Conservation (phyloP, 1,139 yeast genomes). For the Geotrichum citri-aurantii region DNA sequence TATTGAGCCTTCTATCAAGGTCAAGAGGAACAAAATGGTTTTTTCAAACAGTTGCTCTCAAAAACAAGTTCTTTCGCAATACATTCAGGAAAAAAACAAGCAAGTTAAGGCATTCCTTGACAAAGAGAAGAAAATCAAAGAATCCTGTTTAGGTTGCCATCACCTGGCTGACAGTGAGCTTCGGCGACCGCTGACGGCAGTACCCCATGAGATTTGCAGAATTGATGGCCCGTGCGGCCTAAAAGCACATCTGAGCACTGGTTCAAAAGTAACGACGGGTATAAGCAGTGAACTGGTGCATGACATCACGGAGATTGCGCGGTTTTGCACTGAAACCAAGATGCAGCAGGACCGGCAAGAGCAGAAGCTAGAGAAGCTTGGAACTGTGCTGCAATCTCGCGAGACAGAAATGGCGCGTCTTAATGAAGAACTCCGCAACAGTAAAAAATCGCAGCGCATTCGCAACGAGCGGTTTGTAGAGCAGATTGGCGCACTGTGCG, state of each 20-base stretch:
- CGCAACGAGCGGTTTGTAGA: not conserved
- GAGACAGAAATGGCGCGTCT: not conserved
- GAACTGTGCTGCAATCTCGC: not conserved
- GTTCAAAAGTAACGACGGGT: not conserved
- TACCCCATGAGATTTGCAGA: not conserved
- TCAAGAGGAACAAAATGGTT: not conserved
- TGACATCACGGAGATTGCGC: conserved; percentile 5
- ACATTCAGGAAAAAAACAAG: conserved; percentile 6
- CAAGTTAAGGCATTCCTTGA: conserved; percentile 7
- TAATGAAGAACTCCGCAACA: not conserved
- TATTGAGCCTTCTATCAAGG: too few relatives aligned
- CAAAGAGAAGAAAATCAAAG: not conserved
- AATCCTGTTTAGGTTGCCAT: conserved; percentile 2
- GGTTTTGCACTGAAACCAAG: conserved; percentile 4
- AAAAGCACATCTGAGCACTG: not conserved
- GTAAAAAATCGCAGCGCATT: not conserved
- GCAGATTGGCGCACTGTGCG: not conserved
- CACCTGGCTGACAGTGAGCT: not conserved
- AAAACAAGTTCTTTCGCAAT: not conserved
- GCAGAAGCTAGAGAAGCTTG: not conserved
- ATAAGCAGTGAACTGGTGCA: conserved; percentile 16
- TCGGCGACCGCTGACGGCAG: not conserved
- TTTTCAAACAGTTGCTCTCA: not conserved
- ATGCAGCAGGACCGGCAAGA: conserved; percentile 3
- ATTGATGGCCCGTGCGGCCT: not conserved